Evolutionary conservation across 768 basidiomycete genomes (phyloP).

Genomic region (Panellus pusillus): DNA sequence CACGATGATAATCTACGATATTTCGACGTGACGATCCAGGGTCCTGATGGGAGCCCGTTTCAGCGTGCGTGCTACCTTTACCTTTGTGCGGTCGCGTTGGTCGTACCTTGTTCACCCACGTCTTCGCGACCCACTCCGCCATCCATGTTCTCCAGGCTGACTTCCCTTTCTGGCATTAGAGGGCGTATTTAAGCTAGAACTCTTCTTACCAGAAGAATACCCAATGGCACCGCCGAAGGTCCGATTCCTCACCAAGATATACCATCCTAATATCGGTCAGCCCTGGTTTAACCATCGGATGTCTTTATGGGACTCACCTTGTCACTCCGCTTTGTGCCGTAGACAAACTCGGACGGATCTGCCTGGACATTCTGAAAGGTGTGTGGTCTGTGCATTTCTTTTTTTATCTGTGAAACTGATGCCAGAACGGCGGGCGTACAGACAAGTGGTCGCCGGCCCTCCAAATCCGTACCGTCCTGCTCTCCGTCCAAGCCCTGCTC

Average conservation of each 20-base stretch:
- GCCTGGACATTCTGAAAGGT: constrained; percentile 98
- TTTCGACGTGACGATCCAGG: constrained; percentile 97
- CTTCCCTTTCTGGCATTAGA: constrained; percentile 42
- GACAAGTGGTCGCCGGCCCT: constrained; percentile 99
- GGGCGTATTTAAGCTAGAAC: constrained; percentile 92
- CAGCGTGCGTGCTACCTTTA: constrained; percentile 46
- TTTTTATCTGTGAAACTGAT: background rate
- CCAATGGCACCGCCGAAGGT: constrained; percentile 99
- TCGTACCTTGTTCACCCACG: too few species aligned
- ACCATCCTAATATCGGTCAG: constrained; percentile 97
- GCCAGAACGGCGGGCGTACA: constrained; percentile 35
- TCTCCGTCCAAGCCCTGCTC: constrained; percentile 95
- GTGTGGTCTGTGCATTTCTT: constrained; percentile 22
- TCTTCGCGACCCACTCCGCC: too few species aligned
- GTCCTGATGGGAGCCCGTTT: constrained; percentile 95
- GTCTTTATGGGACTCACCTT: background rate
- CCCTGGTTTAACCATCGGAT: background rate
- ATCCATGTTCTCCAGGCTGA: background rate
- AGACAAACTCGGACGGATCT: constrained; percentile 99
- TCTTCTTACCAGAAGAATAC: constrained; percentile 98
- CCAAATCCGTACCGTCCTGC: constrained; percentile 95
- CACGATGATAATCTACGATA: constrained; percentile 98
- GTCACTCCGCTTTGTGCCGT: constrained; percentile 7
- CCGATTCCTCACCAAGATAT: constrained; percentile 96
- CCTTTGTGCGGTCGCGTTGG: too few species aligned